Evolutionary conservation across 495 filamentous ascomycete species (phyloP).

Genomic region (Neurospora sp.): DNA sequence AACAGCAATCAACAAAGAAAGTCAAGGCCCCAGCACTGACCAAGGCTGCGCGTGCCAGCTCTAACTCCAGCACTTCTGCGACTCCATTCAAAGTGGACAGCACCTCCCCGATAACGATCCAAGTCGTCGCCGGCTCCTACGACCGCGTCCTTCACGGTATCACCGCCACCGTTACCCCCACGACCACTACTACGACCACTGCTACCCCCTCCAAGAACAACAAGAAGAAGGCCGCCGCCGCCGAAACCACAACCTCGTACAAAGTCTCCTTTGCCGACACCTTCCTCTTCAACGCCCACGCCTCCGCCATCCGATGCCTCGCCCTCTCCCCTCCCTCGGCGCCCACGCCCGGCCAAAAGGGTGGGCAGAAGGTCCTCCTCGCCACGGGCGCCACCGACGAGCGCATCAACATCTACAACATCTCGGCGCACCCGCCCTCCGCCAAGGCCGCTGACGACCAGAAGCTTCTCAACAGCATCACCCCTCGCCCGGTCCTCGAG

Average conservation of each 20-base stretch:
- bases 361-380: constrained; percentile 61
- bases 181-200: constrained; percentile 4
- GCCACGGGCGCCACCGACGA: constrained; percentile 89
- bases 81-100: constrained; percentile 18
- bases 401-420: constrained; percentile 85
- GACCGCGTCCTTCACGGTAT: constrained; percentile 89
- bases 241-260: constrained; percentile 2
- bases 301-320: constrained; percentile 79
- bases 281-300: constrained; percentile 92
- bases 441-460: constrained; percentile 28
- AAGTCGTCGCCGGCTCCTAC: constrained; percentile 90
- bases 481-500: constrained; percentile 59
- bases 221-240: constrained; percentile 4
- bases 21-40: constrained; percentile 18
- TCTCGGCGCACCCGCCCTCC: constrained; percentile 62
- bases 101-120: constrained; percentile 47
- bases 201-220: neutral
- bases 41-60: neutral
- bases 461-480: constrained; percentile 47
- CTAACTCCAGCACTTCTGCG: constrained; percentile 1
- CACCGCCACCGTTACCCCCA: constrained; percentile 53
- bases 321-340: constrained; percentile 73
- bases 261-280: constrained; percentile 72
- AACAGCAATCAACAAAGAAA: constrained; percentile 25
- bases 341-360: constrained; percentile 36